These are phyloP conservation scores for Jamesozyma lodderae DNA, from an alignment of 805 yeast species.

Conservation along the genomic window DNA sequence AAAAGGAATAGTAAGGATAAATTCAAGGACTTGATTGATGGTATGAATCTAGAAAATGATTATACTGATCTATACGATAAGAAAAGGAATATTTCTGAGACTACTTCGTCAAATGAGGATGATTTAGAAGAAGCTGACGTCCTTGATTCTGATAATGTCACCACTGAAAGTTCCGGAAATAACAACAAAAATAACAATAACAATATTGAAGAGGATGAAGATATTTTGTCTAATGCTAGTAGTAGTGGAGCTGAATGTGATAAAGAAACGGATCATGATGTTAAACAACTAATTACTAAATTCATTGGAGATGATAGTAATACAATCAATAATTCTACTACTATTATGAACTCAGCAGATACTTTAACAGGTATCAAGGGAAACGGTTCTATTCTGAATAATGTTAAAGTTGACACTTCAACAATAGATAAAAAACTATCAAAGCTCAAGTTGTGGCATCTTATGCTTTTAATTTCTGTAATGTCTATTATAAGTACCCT, in stretches of 20 bases:
- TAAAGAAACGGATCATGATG: conserved; percentile 6
- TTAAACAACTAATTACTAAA: background rate
- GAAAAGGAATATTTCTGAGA: too few species aligned
- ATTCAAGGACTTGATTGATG: too few species aligned
- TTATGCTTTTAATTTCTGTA: background rate
- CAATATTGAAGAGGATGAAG: too few species aligned
- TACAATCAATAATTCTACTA: conserved; percentile 2
- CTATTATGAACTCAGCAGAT: background rate
- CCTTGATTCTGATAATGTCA: too few species aligned
- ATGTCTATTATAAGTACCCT: background rate
- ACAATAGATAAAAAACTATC: too few species aligned
- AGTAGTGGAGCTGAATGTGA: conserved; percentile 17
- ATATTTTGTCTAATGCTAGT: conserved; percentile 17
- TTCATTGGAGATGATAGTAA: background rate
- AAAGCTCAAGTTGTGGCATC: background rate
- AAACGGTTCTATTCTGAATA: too few species aligned
- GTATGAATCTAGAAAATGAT: too few species aligned
- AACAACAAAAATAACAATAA: conserved; percentile 3
- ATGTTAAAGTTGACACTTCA: too few species aligned
- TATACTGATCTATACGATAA: too few species aligned
- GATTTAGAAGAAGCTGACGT: background rate
- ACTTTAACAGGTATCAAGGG: background rate
- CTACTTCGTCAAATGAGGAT: background rate
- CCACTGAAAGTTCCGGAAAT: too few species aligned
- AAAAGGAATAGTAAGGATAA: too few species aligned